Base-by-base conservation (phyloP, 2,329 filamentous ascomycete species). In the Aspergillus glaucus region DNA sequence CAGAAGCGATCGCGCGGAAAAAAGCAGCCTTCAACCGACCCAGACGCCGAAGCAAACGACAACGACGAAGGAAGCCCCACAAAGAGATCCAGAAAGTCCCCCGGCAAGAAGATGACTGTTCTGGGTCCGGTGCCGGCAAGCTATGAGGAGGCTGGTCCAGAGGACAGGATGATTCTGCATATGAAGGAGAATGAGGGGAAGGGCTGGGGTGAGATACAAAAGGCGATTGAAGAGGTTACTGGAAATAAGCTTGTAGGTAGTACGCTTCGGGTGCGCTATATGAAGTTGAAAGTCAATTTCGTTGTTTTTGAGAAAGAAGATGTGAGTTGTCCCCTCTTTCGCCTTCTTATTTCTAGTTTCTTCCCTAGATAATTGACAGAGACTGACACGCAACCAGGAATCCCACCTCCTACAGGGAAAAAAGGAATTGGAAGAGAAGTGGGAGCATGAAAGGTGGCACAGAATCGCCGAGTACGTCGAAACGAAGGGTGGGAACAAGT, bases 381-480 rank as follows among this genome's bases (percentile, higher is more conserved):
- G 6, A 6, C 22, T 22, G 22, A 22, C 22, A 22, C 4, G 22
- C 22, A 22, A 22, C 4, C 22, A 22, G 22, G 5, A 22, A 6
- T 22, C 22, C 22, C 22, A 6, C 22, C 22, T 22, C 5, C 5
- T 6, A 22, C 22, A 64, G 30, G 55, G 60, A 17, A 73, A 73
- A 49, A 63, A 62, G 37, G 62, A 69, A 22, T 22, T 37, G 4
- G 34, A 37, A n/a, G 34, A 37, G 6, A 37, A 37, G 14, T 37
- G 6, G 12, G 34, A 37, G 12, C 4, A n/a, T 3, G 34, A 37
- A 17, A 37, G 14, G 14, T 17, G 6, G 34, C 34, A 37, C 7
- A 34, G n/a, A n/a, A 37, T 37, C 4, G 34, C 34, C 1, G n/a
- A 37, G 3, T 7, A 10, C 4, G 12, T 40, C 4, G 37, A 40